phyloP scores from a whole-genome alignment of 1,284 basidiomycete genomes.

The Sanguinoderma infundibulare region DNA sequence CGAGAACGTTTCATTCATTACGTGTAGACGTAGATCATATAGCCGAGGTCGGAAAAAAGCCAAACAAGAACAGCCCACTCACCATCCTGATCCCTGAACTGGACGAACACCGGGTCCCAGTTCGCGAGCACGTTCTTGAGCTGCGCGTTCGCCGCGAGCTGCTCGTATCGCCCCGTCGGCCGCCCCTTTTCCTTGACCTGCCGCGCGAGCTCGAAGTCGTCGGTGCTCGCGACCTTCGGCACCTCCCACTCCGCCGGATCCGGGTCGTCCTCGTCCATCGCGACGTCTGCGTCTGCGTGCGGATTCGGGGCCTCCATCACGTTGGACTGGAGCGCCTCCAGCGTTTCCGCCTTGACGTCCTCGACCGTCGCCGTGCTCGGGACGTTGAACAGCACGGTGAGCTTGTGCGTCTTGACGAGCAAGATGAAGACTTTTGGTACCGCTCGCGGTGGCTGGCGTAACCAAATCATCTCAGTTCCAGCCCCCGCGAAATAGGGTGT shows the following conservation, averaged over 20 bases:
- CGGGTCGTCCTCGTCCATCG: conserved; percentile 27
- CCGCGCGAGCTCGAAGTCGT: conserved; percentile 71
- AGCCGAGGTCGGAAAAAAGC: background rate
- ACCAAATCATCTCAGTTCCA: background rate
- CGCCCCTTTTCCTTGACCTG: conserved; percentile 54
- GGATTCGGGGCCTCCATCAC: conserved; percentile 34
- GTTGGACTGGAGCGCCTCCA: conserved; percentile 60
- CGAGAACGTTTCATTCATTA: background rate
- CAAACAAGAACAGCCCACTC: conserved; percentile 30
- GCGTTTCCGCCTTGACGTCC: conserved; percentile 61
- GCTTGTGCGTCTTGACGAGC: conserved; percentile 70
- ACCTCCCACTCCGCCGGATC: conserved; percentile 36
- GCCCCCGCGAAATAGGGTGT: background rate
- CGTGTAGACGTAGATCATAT: background rate
- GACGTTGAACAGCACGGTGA: conserved; percentile 64
- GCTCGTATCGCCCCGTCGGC: conserved; percentile 53
- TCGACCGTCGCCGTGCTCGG: conserved; percentile 57
- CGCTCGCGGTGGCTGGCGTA: conserved; percentile 40
- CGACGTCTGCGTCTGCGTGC: conserved; percentile 31
- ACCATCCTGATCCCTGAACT: conserved; percentile 65
- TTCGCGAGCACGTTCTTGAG: conserved; percentile 56
- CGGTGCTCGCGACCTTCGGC: conserved; percentile 45
- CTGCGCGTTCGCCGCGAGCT: conserved; percentile 46
- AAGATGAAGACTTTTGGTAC: conserved; percentile 66
- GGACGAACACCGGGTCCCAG: conserved; percentile 71